Percentiles rank a stretch among this genome's conserved stretches.
Evolutionary conservation across 805 yeast species (phyloP).

Genomic region (Saturnispora zaruensis): DNA sequence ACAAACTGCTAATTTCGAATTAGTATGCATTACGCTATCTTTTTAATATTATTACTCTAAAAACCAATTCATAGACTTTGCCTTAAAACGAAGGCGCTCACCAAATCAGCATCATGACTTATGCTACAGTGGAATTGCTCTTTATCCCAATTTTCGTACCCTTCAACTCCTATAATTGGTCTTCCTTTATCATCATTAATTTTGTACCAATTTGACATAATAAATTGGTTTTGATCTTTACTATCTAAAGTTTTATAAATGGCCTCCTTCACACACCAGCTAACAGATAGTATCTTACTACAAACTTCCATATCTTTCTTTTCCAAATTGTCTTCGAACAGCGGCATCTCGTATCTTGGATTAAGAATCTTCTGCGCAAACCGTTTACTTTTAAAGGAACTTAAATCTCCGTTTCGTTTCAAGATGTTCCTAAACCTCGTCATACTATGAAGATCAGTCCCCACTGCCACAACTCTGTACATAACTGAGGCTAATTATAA

Average conservation of each 20-base stretch:
- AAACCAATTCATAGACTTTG: constrained; percentile 7
- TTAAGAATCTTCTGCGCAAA: constrained; percentile 45
- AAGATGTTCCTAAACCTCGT: constrained; percentile 40
- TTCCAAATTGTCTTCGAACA: constrained; percentile 18
- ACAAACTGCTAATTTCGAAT: neutral
- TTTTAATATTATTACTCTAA: neutral
- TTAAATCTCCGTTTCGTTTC: constrained; percentile 25
- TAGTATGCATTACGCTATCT: neutral
- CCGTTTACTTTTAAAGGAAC: constrained; percentile 28
- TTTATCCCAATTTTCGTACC: constrained; percentile 16
- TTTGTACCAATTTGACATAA: constrained; percentile 55
- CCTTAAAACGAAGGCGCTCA: constrained; percentile 45
- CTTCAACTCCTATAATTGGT: constrained; percentile 33
- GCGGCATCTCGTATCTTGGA: constrained; percentile 32
- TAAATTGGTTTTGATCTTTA: constrained; percentile 42
- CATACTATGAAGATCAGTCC: constrained; percentile 46
- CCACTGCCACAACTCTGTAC: constrained; percentile 38
- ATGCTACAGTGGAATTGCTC: constrained; percentile 48
- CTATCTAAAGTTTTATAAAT: constrained; percentile 49
- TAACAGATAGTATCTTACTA: constrained; percentile 38
- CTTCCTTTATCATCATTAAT: constrained; percentile 30
- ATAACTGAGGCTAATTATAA: constrained; percentile 9
- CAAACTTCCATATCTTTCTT: constrained; percentile 21
- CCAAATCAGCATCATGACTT: constrained; percentile 57
- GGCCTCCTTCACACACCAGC: constrained; percentile 76